Evolutionary conservation across 2,329 filamentous ascomycete species (phyloP), one percentile per base, ranked within the genome.

Genomic region (Stagonosporopsis rhizophila): DNA sequence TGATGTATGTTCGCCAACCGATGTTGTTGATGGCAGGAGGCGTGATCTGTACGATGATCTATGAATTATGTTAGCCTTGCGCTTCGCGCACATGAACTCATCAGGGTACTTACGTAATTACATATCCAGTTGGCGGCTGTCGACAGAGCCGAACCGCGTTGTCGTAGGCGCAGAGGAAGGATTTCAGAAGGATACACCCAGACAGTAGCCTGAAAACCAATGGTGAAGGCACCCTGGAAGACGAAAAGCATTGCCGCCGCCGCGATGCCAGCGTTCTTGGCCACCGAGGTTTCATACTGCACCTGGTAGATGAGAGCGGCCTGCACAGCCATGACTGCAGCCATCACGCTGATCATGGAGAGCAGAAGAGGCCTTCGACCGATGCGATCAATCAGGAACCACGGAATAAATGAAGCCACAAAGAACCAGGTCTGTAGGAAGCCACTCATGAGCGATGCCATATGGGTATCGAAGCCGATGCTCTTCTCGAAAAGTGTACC

Each of bases 11-110:
- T 6, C 51, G 62, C 54, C 65, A 77, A 2, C 68, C 66, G 39
- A 77, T 74, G 30, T 64, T 73, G 8, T 54, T 56, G 46, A 80
- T 76, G 53, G 74, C 71, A 23, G 79, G 62, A 0, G 78, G 78
- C 2, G 77, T 77, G 23, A 78, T 75, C 66, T 56, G 51, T 0
- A 59, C 59, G 25, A 61, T 59, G 25, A 59, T 54, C 53, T 60
- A 25, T 25, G 12, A 11, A 22, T 19, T 4, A 3, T 20, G 12
- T 55, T n/a, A 55, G 52, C 20, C 6, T 12, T 28, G 3, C 14
- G 22, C 38, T 15, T 15, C 14, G 34, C 14, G 14, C 15, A 22
- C 11, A 6, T 12, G 3, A 15, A 19, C 15, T 32, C 2, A 4
- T 8, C 6, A 15, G 2, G 12, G 1, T 4, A 49, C 56, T 52